phyloP scores from a whole-genome alignment of 108 stramenopile genomes.

The Asterionellopsis glacialis region DNA sequence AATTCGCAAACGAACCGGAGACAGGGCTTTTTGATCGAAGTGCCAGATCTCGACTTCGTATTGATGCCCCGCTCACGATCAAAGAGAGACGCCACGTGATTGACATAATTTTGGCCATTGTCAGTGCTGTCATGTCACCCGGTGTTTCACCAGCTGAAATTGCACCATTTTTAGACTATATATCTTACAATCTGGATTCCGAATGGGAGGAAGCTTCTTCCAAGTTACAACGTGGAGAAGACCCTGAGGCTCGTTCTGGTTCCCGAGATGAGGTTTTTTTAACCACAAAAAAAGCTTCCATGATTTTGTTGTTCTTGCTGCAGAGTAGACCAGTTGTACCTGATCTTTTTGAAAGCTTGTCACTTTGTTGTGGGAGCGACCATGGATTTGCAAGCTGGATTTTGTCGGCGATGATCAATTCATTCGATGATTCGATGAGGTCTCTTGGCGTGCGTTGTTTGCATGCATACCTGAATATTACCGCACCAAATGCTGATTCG shows the following conservation, averaged over 20 bases:
- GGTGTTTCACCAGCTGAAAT: slow-evolving; percentile 32
- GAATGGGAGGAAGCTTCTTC: slow-evolving; percentile 40
- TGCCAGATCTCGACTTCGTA: slow-evolving; percentile 7
- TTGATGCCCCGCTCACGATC: slow-evolving; percentile 11
- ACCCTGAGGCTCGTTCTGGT: neutral
- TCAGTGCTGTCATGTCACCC: slow-evolving; percentile 36
- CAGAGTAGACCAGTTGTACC: slow-evolving; percentile 24
- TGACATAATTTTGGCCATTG: slow-evolving; percentile 52
- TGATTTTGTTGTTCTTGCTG: slow-evolving; percentile 32
- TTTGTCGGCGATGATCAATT: slow-evolving; percentile 63
- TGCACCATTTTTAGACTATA: slow-evolving; percentile 38
- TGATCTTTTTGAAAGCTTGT: slow-evolving; percentile 36
- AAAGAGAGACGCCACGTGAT: slow-evolving; percentile 37
- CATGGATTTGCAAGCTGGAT: slow-evolving; percentile 62
- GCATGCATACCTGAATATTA: slow-evolving; percentile 37
- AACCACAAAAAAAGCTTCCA: slow-evolving; percentile 17
- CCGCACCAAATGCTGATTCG: slow-evolving; percentile 5
- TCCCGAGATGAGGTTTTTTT: slow-evolving; percentile 8
- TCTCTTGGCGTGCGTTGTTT: slow-evolving; percentile 65
- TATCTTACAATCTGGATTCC: slow-evolving; percentile 46
- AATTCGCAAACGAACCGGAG: neutral
- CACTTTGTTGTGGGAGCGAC: slow-evolving; percentile 42
- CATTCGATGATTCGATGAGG: slow-evolving; percentile 54
- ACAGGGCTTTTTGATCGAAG: slow-evolving; percentile 1
- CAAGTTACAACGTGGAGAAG: neutral